These are phyloP conservation scores for Otatea glauca DNA, from an alignment of 176 grass and related monocot genomes.

Conservation along the genomic window DNA sequence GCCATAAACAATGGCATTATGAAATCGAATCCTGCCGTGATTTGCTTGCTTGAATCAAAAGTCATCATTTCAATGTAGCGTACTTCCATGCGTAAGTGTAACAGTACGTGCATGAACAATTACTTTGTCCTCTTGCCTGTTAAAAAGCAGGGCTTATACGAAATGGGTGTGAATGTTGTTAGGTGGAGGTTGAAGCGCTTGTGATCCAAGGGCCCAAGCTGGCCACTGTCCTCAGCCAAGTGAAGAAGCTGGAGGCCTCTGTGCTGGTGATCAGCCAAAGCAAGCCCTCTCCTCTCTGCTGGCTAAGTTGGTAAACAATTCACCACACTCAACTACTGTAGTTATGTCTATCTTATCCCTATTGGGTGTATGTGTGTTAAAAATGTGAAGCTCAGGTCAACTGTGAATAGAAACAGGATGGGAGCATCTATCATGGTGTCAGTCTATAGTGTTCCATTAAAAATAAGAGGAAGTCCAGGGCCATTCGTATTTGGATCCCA, in stretches of 20 bases:
- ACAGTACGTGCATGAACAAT: slow-evolving; percentile 40
- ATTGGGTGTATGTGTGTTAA: neutral
- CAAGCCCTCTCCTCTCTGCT: slow-evolving; percentile 62
- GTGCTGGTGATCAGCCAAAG: slow-evolving; percentile 74
- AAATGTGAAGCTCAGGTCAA: slow-evolving; percentile 48
- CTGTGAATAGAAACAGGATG: slow-evolving; percentile 11
- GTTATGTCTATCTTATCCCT: slow-evolving; percentile 13
- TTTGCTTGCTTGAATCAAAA: slow-evolving; percentile 46
- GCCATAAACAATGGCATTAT: slow-evolving; percentile 20
- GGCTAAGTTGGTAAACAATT: slow-evolving; percentile 60
- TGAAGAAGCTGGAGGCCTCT: slow-evolving; percentile 83
- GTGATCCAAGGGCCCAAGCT: slow-evolving; percentile 83
- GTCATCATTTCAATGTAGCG: slow-evolving; percentile 26
- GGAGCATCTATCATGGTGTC: slow-evolving; percentile 42
- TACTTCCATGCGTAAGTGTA: slow-evolving; percentile 18
- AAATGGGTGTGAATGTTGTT: slow-evolving; percentile 49
- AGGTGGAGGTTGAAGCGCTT: slow-evolving; percentile 85
- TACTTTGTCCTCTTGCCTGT: slow-evolving; percentile 42
- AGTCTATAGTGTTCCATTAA: slow-evolving; percentile 14
- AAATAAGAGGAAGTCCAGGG: slow-evolving; percentile 23
- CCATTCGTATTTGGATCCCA: slow-evolving; percentile 34
- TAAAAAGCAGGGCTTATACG: slow-evolving; percentile 12
- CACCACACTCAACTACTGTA: neutral
- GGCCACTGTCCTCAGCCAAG: slow-evolving; percentile 72
- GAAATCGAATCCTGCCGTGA: neutral